Base-by-base conservation (phyloP, 2,329 filamentous ascomycete species). In the Beauveria sp. region DNA sequence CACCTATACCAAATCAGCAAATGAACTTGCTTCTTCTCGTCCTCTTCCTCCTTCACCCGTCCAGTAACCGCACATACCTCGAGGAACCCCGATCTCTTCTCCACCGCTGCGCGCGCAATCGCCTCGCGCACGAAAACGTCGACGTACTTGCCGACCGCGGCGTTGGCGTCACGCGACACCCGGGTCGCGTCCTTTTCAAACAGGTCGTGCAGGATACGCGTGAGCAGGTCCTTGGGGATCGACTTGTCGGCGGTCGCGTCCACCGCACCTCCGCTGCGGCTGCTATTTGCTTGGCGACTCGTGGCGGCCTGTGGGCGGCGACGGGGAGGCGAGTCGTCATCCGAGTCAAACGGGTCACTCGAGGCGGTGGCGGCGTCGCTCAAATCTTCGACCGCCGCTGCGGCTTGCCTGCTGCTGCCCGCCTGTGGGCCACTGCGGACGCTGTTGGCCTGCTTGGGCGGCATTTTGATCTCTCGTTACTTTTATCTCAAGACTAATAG, bases 71-170 rank as follows among this genome's bases (percentile, higher is more conserved):
- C 9, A 56, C 52, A 55, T 51, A 91, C 88, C 83, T 94, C 90
- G 41, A 93, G 71, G 69, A 92, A 92, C 4, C 84, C 86, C 62
- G 84, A 80, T 37, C 79, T 78, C 70, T 88, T 87, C 77, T 91
- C 89, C 62, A 86, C 85, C 10, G 86, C 84, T 44, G 90, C 87
- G 69, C 93, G 77, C 18, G 91, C 91, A 70, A 97, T 86, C 1
- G 91, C 91, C 76, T 97, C 93, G 64, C 89, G 82, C 58, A 96
- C 89, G 75, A 97, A 97, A 0, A 93, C 84, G 73, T 97, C 91
- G 73, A 97, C 82, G 71, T 97, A 97, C 75, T 88, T 91, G 16
- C 86, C 88, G 62, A 92, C 83, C 1, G 92, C 84, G 7, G 78
- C 81, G 71, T 92, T 90, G 4, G 91, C 91, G 69, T 92, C 89